Evolutionary conservation across 1,139 yeast genomes (phyloP).

Genomic region (Yamadazyma taylorii): DNA sequence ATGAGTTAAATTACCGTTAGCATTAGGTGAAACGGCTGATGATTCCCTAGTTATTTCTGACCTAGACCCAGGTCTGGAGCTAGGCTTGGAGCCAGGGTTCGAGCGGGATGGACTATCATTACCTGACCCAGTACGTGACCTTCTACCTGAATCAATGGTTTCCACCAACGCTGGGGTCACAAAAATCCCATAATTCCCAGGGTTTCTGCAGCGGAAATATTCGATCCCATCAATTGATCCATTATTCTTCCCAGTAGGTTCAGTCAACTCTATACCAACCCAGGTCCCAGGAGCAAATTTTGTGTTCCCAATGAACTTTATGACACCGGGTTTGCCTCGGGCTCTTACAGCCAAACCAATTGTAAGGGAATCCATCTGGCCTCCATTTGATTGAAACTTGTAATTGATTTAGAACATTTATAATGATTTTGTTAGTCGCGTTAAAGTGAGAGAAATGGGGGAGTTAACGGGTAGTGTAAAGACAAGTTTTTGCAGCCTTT

Average conservation of each 20-base stretch:
- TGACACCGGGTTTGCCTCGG: constrained; percentile 42
- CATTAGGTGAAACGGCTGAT: neutral
- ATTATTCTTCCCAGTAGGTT: constrained; percentile 71
- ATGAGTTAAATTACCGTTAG: constrained; percentile 10
- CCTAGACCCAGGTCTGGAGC: constrained; percentile 1
- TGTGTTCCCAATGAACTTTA: constrained; percentile 53
- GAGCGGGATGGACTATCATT: too few species aligned
- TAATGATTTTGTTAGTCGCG: too few species aligned
- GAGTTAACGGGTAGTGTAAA: too few species aligned
- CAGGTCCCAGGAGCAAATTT: constrained; percentile 66
- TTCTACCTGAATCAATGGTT: neutral
- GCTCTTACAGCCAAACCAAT: constrained; percentile 47
- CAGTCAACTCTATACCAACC: constrained; percentile 75
- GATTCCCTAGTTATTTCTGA: neutral
- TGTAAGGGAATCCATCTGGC: constrained; percentile 6
- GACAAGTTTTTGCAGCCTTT: too few species aligned
- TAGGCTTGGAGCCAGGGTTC: too few species aligned
- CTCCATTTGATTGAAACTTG: too few species aligned
- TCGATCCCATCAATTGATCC: constrained; percentile 66
- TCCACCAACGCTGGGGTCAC: constrained; percentile 35
- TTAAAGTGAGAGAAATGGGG: too few species aligned
- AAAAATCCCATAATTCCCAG: constrained; percentile 58
- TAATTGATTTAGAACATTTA: too few species aligned
- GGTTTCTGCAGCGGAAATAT: constrained; percentile 56
- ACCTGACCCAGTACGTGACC: too few species aligned